Evolutionary conservation across 352 stramenopile genomes (phyloP).

Genomic region (Plasmopara muralis): DNA sequence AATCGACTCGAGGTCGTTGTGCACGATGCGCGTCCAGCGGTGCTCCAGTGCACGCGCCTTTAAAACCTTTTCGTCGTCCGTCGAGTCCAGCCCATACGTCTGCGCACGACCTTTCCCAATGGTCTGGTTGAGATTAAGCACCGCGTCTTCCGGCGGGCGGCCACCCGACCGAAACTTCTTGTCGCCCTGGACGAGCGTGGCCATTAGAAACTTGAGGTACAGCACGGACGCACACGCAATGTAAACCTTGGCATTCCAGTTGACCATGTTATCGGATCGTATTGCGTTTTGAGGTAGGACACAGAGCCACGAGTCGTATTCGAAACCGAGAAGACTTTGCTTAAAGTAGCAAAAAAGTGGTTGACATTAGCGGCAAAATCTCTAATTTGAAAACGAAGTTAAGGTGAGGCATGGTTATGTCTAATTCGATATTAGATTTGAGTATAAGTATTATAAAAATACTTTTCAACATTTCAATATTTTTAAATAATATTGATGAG

Average conservation of each 20-base stretch:
- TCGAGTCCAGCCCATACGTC: slow-evolving; percentile 23
- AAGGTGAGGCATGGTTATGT: too few species aligned
- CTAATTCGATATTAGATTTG: too few species aligned
- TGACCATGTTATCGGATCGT: slow-evolving; percentile 11
- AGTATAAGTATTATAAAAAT: too few species aligned
- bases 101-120: slow-evolving; percentile 20
- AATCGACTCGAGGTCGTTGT: slow-evolving; percentile 56
- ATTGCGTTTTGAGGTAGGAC: slow-evolving; percentile 1
- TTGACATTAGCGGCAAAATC: too few species aligned
- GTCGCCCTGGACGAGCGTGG: slow-evolving; percentile 33
- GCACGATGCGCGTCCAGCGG: slow-evolving; percentile 45
- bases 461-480: too few species aligned
- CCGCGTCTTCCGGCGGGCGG: slow-evolving; percentile 44
- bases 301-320: too few species aligned
- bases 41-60: slow-evolving; percentile 30
- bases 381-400: too few species aligned
- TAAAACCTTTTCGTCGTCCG: slow-evolving; percentile 27
- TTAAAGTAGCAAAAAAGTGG: too few species aligned
- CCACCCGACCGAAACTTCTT: slow-evolving; percentile 51
- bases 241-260: slow-evolving; percentile 39
- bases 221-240: slow-evolving; percentile 51
- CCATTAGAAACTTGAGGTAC: slow-evolving; percentile 64
- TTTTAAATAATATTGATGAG: too few species aligned
- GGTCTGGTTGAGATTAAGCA: slow-evolving; percentile 30
- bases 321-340: too few species aligned